These are phyloP conservation scores for Pyrenophora seminiperda DNA, from an alignment of 2,329 filamentous ascomycete species.

Conservation along the genomic window DNA sequence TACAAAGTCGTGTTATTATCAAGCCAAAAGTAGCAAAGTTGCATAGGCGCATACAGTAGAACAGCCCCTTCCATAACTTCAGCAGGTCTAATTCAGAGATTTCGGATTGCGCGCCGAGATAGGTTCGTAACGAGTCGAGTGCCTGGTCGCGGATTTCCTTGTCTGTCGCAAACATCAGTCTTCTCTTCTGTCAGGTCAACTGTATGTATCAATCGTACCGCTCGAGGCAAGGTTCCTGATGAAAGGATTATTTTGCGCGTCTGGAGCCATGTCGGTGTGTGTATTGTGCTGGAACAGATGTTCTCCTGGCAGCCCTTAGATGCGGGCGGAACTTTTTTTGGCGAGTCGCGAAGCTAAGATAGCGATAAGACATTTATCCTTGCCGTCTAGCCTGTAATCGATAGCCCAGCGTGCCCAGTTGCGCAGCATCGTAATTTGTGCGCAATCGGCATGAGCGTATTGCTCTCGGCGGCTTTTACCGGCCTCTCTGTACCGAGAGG, in stretches of 20 bases:
- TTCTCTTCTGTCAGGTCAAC: not conserved
- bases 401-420: too few species aligned
- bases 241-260: slow-evolving; percentile 66
- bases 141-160: slow-evolving; percentile 77
- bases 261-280: slow-evolving; percentile 38
- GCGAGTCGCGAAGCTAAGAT: slow-evolving; percentile 10
- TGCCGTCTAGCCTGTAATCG: not conserved
- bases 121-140: slow-evolving; percentile 75
- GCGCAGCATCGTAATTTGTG: too few species aligned
- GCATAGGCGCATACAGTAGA: slow-evolving; percentile 67
- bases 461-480: not conserved
- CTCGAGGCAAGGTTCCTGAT: slow-evolving; percentile 84
- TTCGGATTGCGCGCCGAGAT: slow-evolving; percentile 67
- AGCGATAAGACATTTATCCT: slow-evolving; percentile 27
- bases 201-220: slow-evolving; percentile 58
- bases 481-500: too few species aligned
- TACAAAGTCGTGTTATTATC: slow-evolving; percentile 27
- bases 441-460: not conserved
- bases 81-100: slow-evolving; percentile 74
- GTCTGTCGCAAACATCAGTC: slow-evolving; percentile 59
- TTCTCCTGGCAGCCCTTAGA: slow-evolving; percentile 7
- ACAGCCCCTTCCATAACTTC: slow-evolving; percentile 94
- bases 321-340: slow-evolving; percentile 31
- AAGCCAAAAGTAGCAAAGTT: not conserved
- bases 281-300: slow-evolving; percentile 3